Base-by-base conservation (phyloP, 2,329 filamentous ascomycete species). In the Tolypocladium tundrense region DNA sequence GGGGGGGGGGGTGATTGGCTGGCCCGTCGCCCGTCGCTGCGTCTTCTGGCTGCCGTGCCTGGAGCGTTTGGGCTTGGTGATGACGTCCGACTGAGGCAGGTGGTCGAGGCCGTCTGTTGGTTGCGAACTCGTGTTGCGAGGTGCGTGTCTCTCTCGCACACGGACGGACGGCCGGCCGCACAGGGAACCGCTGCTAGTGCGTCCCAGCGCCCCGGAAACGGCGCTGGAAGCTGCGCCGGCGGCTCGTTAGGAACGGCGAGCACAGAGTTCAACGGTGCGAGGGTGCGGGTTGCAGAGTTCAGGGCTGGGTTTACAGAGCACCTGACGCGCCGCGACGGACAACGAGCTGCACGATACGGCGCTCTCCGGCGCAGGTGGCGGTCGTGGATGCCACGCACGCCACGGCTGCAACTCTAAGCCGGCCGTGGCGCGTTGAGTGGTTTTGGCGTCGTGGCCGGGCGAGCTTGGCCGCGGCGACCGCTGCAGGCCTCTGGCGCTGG, bases 1-100 rank as follows among this genome's bases (percentile, higher is more conserved):
- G 84, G 1, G 84, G 24, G 8, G 24, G 39, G 39, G 27, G 37
- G n/a, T n/a, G 21, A 41, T 50, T 33, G 27, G 45, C 45, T 50
- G 16, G 27, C 48, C 27, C 3, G 31, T 21, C 16, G 31, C 8
- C 19, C 8, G 27, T 33, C 5, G 27, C 19, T 35, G 14, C 9
- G 45, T 24, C n/a, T 13, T 51, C 16, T 14, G 24, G 37, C 14
- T 5, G 35, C 7, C 39, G 39, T 40, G 9, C 19, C 19, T n/a
- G 24, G 42, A 43, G 40, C 16, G 40, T 42, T 6, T n/a, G 41
- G 41, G 41, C 41, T 31, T 6, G 27, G 4, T 31, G 27, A 31
- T 31, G 27, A 6, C 27, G 27, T 33, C 31, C 31, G 7, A 33
- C 31, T 8, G 31, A 8, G 31, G 31, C 31, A 13, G 27, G 27